Evolutionary conservation across 129 eudicot genomes (phyloP), one percentile per base, ranked within the genome.

Genomic region (Heracleum sosnowskyi): DNA sequence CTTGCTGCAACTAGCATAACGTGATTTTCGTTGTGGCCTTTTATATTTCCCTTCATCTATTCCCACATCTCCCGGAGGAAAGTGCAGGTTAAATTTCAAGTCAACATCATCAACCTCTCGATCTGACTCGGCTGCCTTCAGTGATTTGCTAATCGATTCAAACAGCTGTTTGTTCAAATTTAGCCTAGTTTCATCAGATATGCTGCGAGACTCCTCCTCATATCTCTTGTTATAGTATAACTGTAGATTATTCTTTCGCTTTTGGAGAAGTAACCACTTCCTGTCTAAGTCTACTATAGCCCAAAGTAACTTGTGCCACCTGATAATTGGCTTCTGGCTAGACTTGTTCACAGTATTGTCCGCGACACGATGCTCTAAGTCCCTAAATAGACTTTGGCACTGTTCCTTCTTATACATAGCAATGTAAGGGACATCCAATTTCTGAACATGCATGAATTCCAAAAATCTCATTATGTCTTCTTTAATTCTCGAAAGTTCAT

Each of bases 71-170:
- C 98, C 93, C 0, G 92, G 87, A 5, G 98, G 98, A 69, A 94
- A 94, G 74, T 91, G 92, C 77, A 94, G 84, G 79, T 94, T 91
- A 53, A 94, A 91, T 72, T 94, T 94, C 22, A 75, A 81, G 85
- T 94, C 98, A 73, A 91, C 98, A 76, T 94, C 98, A 76, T 93
- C 98, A 44, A 93, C 91, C 81, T 93, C 98, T 82, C 89, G 86
- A 76, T 93, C 98, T 44, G 93, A 86, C 79, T 91, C 95, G 33
- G 97, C 97, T 35, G 85, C 87, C 79, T 86, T 85, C 26, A 93
- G 87, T 7, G 92, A 87, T 74, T 82, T 86, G 28, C 84, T 82
- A 77, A 93, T 89, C 26, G 98, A 91, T 57, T 89, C 91, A 74
- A 84, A 93, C 70, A 91, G 88, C 37, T 89, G 91, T 76, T 81